A percentile compares a stretch with the other conserved stretches of the same genome.
phyloP scores from a whole-genome alignment of 768 basidiomycete genomes.

The Suillus luteus region DNA sequence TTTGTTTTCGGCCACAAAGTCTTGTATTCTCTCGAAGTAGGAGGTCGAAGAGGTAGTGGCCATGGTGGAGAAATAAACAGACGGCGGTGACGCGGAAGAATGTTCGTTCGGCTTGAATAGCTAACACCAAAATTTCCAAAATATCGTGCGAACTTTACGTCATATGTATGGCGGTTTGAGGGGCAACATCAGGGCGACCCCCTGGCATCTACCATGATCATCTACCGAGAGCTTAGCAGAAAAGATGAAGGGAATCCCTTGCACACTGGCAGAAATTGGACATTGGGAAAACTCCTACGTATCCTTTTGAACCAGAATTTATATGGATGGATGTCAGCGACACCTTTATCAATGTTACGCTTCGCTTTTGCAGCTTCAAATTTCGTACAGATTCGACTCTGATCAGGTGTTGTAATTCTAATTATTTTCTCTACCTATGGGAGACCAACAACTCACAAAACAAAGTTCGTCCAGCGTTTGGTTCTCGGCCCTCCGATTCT shows the following conservation, averaged over 20 bases:
- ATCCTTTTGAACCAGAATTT: not conserved
- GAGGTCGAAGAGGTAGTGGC: constrained; percentile 26
- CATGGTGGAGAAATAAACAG: constrained; percentile 1
- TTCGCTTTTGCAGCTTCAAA: not conserved
- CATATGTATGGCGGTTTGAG: not conserved
- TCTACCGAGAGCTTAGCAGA: not conserved
- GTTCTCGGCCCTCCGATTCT: not conserved
- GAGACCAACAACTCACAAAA: not conserved
- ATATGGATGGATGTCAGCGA: not conserved
- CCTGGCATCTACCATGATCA: not conserved
- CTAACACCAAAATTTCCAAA: constrained; percentile 4
- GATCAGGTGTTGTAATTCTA: not conserved
- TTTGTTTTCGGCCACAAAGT: constrained; percentile 77
- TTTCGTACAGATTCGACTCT: not conserved
- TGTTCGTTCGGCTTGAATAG: constrained; percentile 1
- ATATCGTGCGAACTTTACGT: constrained; percentile 6
- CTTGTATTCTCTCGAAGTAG: constrained; percentile 63
- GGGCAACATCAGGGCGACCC: too few species aligned
- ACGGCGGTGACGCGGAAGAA: constrained; percentile 6
- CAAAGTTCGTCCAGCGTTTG: not conserved
- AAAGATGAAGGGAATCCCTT: not conserved
- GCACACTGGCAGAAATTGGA: too few species aligned
- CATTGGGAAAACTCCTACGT: not conserved
- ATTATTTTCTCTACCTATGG: not conserved
- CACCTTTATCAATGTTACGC: not conserved